Percentiles rank a stretch among this genome's conserved stretches.
Evolutionary conservation across 306 rosid species (phyloP).

Genomic region (Lathyrus tuberosus): DNA sequence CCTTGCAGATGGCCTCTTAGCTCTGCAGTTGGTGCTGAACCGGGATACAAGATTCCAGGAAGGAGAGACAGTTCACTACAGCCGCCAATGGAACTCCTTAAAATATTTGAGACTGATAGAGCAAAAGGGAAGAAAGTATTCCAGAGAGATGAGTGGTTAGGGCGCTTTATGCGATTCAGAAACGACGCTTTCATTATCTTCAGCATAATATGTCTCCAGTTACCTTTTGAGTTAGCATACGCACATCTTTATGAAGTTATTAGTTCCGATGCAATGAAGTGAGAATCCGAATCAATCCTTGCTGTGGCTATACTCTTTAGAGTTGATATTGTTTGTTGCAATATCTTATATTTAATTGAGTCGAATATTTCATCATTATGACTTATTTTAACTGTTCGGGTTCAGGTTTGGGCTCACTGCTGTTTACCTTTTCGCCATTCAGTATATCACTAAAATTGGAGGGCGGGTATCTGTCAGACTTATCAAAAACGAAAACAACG

Average conservation of each 20-base stretch:
- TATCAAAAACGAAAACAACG: conserved; percentile 79
- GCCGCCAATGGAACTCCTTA: conserved; percentile 56
- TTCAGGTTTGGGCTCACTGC: conserved; percentile 90
- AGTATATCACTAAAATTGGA: conserved; percentile 73
- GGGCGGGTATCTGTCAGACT: conserved; percentile 83
- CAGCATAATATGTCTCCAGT: conserved; percentile 92
- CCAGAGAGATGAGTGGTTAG: conserved; percentile 88
- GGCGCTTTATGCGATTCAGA: conserved; percentile 80
- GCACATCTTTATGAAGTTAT: conserved; percentile 88
- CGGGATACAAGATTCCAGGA: conserved; percentile 56
- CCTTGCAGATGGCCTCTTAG: conserved; percentile 80
- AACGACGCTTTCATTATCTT: conserved; percentile 78
- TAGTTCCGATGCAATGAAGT: conserved; percentile 67
- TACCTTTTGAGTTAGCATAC: conserved; percentile 94
- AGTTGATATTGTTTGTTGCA: neutral
- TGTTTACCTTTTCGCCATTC: conserved; percentile 77
- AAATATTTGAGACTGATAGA: conserved; percentile 62
- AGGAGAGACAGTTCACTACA: conserved; percentile 54
- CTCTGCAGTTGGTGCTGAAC: conserved; percentile 54
- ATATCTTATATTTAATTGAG: conserved; percentile 9
- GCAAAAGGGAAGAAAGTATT: conserved; percentile 65
- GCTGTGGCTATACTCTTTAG: conserved; percentile 30
- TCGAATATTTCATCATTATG: conserved; percentile 30
- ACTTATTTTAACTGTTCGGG: conserved; percentile 17
- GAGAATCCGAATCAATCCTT: conserved; percentile 45